Base-by-base conservation (phyloP, 2,329 filamentous ascomycete species). In the Venturia pyrina region DNA sequence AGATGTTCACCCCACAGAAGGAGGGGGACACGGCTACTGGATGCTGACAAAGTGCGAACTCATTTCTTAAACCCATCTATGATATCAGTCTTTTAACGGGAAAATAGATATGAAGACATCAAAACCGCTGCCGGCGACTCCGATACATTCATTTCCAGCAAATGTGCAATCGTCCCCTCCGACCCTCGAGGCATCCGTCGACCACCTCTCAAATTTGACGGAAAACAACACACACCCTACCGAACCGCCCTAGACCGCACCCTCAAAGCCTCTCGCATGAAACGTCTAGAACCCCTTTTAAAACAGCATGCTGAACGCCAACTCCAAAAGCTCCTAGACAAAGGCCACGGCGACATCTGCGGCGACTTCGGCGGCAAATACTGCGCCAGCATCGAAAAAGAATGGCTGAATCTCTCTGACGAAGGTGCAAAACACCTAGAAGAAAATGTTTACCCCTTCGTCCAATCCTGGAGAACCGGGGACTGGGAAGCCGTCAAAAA, bases 111-210 rank as follows among this genome's bases (percentile, higher is more conserved):
- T 43, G 65, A 57, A 43, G 68, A 69, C 50, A 65, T 69, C 50
- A 69, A 69, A 50, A 17, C 19, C 10, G 60, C 53, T 37, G 68
- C 67, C 13, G 40, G 50, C 3, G 67, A 69, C 48, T 62, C 65
- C 28, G 24, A 44, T n/a, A 68, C 66, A 11, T 68, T 67, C 59
- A 69, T 69, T 13, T 69, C 68, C 7, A 66, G 64, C 21, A 65
- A 66, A 28, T 66, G 66, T 41, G 68, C 68, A 21, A 64, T 69
- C 32, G 62, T 69, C 5, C 68, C 67, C 13, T 65, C 60, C 13
- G 68, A 69, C 46, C 68, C 68, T 13, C 56, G 68, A 15, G 68
- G 68, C 8, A 69, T 65, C 28, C 61, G 68, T n/a, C 44, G 68
- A 8, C 68, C 68, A 34, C 67, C 68, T 3, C 62, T 69, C 2